These are phyloP conservation scores for Lodderomyces margitis DNA, from an alignment of 1,139 yeast species.

Conservation along the genomic window DNA sequence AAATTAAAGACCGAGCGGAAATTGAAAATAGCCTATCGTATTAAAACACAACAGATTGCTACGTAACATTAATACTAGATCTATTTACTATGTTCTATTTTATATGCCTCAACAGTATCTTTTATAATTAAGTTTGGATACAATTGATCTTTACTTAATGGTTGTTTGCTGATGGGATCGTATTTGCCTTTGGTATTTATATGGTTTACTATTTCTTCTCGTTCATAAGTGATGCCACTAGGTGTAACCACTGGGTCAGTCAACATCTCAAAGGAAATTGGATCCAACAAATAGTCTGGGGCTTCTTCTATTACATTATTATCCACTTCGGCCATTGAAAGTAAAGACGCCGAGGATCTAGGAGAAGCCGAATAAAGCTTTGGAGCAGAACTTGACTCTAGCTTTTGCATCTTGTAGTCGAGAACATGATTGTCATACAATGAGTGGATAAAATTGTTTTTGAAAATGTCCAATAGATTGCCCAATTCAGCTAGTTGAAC, in stretches of 20 bases:
- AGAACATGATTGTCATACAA: conserved; percentile 11
- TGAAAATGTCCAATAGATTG: conserved; percentile 21
- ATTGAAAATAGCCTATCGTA: background rate
- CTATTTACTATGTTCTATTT: conserved; percentile 5
- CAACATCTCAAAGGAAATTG: conserved; percentile 46
- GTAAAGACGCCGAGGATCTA: conserved; percentile 3
- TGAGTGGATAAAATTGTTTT: conserved; percentile 21
- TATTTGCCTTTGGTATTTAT: conserved; percentile 16
- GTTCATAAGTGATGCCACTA: conserved; percentile 49
- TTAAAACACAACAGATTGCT: no score
- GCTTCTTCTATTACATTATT: conserved; percentile 23
- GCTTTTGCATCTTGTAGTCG: conserved; percentile 6
- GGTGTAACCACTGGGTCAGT: conserved; percentile 50
- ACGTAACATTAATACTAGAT: background rate
- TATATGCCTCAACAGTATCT: conserved; percentile 35
- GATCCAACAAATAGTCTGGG: conserved; percentile 46
- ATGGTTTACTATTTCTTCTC: conserved; percentile 19
- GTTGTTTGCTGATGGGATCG: conserved; percentile 29
- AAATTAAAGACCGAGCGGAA: conserved; percentile 1
- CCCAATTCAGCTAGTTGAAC: conserved; percentile 20
- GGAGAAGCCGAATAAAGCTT: conserved; percentile 5
- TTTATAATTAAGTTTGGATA: conserved; percentile 44
- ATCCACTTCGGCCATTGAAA: conserved; percentile 6
- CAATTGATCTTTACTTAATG: conserved; percentile 35
- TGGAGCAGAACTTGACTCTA: conserved; percentile 3